Evolutionary conservation across 2,329 filamentous ascomycete species (phyloP).

Genomic region (Dichotomopilus funicola): DNA sequence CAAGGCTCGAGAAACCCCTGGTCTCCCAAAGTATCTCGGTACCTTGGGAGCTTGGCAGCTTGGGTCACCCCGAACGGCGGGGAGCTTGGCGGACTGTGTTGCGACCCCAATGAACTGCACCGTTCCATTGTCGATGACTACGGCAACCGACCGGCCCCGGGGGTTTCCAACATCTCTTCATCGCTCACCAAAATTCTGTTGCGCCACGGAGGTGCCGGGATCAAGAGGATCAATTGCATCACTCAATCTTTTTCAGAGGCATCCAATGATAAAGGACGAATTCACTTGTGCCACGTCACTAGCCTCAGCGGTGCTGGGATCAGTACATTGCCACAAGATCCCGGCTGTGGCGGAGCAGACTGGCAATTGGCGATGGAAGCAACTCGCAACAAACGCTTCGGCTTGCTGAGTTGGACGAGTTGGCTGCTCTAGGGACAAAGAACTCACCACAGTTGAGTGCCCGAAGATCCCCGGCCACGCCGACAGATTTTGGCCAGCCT

Average conservation of each 20-base stretch:
- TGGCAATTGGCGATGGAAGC: constrained; percentile 14
- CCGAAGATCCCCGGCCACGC: background rate
- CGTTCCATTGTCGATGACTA: too few relatives aligned
- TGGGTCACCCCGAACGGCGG: too few relatives aligned
- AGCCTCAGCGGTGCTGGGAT: constrained; percentile 31
- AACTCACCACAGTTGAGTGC: constrained; percentile 20
- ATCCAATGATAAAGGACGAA: constrained; percentile 10
- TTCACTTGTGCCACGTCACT: constrained; percentile 38
- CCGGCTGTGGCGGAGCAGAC: constrained; percentile 34
- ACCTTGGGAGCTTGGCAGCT: too few relatives aligned
- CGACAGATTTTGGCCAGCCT: too few relatives aligned
- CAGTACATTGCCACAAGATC: constrained; percentile 13
- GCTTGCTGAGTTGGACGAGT: too few relatives aligned
- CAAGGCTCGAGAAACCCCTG: too few relatives aligned
- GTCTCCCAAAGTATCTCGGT: too few relatives aligned
- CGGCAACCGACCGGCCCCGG: too few relatives aligned
- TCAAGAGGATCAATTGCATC: background rate
- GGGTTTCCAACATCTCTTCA: too few relatives aligned
- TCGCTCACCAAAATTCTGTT: background rate
- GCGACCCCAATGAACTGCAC: too few relatives aligned
- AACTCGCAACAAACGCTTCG: too few relatives aligned
- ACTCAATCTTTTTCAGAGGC: constrained; percentile 10
- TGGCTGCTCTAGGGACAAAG: constrained; percentile 2
- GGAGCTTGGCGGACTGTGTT: too few relatives aligned
- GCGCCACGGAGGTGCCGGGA: background rate